Base-by-base conservation (phyloP, 2,329 filamentous ascomycete species). In the Cladobotryum protrusum region DNA sequence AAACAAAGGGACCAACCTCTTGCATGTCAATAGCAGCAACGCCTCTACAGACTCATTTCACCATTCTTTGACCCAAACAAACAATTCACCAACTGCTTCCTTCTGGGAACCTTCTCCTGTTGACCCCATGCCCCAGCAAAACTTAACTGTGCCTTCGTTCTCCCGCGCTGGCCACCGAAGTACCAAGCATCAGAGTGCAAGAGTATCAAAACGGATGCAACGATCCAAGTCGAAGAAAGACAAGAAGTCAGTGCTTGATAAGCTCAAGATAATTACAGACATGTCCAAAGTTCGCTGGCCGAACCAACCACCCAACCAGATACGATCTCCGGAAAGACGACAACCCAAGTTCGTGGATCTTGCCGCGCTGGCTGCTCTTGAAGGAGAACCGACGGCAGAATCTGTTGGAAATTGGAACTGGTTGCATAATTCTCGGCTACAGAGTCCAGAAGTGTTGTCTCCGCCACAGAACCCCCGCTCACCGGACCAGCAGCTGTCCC, bases 181-280 rank as follows among this genome's bases (percentile, higher is more conserved):
- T 36, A 34, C 48, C 18, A 59, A 55, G 40, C 42, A 49, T 1
- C 44, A 46, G 2, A 43, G 52, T 11, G 36, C 57, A 17, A 62
- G 66, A 49, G 55, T 57, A 17, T 65, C 67, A 4, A 62, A 71
- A 45, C 74, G 67, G 48, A 60, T 75, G 29, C 66, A 63, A 41
- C 70, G 77, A 8, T 62, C 77, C 18, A 83, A 76, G 61, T 86
- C 83, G 3, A 6, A 9, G 4, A 76, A 76, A 48, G 35, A 13
- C 9, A 76, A 76, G 75, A 80, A 79, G 59, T 73, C 75, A 18
- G 73, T 83, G 61, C 80, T 83, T 63, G 73, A 75, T 49, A 74
- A 77, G 66, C 86, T 87, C 60, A 83, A 73, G 55, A 64, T 89
- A 17, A 81, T 88, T 55, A 90, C 86, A 2, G 83, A 84, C 61